Evolutionary conservation across 1,284 basidiomycete genomes (phyloP), one percentile per base, ranked within the genome.

Genomic region (Tremellales sp.): DNA sequence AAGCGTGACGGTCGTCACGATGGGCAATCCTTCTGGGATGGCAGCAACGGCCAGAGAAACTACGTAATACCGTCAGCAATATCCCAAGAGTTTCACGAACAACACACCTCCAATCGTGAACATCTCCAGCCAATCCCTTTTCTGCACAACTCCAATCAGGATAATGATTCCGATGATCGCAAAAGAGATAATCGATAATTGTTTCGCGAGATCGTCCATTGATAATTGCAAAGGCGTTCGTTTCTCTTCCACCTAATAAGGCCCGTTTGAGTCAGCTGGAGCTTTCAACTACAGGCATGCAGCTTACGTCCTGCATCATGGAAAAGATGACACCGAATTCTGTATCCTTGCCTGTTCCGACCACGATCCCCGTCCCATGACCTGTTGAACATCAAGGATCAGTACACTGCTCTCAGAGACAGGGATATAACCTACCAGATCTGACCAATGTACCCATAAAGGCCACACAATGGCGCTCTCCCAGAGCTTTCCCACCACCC

Each of bases 391-490:
- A 54, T 56, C 40, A 62, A 49, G 40, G 9, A 38, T 35, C 14
- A 24, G 19, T 18, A 4, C 12, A 12, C 16, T 13, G 29, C 35
- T 18, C 9, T 3, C 10, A 4, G 42, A 50, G 14, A 25, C 14
- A 14, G 18, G 6, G 6, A 24, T 27, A 29, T 16, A 27, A 66
- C 79, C 58, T 49, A 84, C 87, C 93, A 64, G 84, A 91, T 53
- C 90, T 79, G n/a, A 97, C 92, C 29, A 97, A 73, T 1, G 93
- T 97, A 3, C 94, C 94, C 94, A 98, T 97, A 66, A 92, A 95
- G 2, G 83, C 94, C 42, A 97, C 84, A 67, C 90, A 94, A 14
- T 79, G 81, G 56, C 94, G 76, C 59, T 97, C 93, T 8, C 88
- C 87, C 40, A 97, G 78, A 5, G 85, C 82, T 16, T 82, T 65